A percentile compares a stretch with the other conserved stretches of the same genome.
phyloP scores from a whole-genome alignment of 805 yeast genomes.

The Saccharomycopsis schoenii region DNA sequence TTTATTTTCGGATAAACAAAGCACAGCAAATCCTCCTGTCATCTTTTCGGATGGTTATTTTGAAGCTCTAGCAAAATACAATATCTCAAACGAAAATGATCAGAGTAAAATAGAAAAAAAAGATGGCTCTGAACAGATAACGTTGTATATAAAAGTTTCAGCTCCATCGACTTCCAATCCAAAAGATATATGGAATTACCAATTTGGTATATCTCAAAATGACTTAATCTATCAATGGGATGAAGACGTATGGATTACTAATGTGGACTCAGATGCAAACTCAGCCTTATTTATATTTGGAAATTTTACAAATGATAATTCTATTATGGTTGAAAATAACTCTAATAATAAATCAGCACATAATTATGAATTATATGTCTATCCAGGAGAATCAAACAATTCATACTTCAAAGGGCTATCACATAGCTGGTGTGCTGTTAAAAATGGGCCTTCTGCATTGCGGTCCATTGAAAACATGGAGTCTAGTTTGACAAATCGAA shows the following conservation, averaged over 20 bases:
- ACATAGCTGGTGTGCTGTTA: slow-evolving; percentile 64
- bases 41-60: slow-evolving; percentile 14
- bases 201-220: slow-evolving; percentile 54
- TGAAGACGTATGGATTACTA: slow-evolving; percentile 38
- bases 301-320: slow-evolving; percentile 28
- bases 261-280: slow-evolving; percentile 62
- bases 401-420: slow-evolving; percentile 32
- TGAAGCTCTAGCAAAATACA: slow-evolving; percentile 15
- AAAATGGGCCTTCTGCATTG: slow-evolving; percentile 37
- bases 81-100: slow-evolving; percentile 3
- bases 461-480: slow-evolving; percentile 25
- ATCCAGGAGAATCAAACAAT: slow-evolving; percentile 29
- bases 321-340: slow-evolving; percentile 16
- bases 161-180: slow-evolving; percentile 9
- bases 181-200: slow-evolving; percentile 42
- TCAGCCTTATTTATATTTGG: slow-evolving; percentile 61
- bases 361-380: slow-evolving; percentile 37
- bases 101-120: not conserved
- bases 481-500: slow-evolving; percentile 33
- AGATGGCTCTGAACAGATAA: not conserved
- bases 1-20: slow-evolving; percentile 2
- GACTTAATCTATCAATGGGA: slow-evolving; percentile 67
- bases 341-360: slow-evolving; percentile 17
- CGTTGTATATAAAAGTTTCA: slow-evolving; percentile 12
- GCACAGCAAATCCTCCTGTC: slow-evolving; percentile 6